A percentile compares a stretch with the other conserved stretches of the same genome.
Evolutionary conservation across 371 early-diverging fungal species (phyloP).

Genomic region (Nosema muscidifuracis): DNA sequence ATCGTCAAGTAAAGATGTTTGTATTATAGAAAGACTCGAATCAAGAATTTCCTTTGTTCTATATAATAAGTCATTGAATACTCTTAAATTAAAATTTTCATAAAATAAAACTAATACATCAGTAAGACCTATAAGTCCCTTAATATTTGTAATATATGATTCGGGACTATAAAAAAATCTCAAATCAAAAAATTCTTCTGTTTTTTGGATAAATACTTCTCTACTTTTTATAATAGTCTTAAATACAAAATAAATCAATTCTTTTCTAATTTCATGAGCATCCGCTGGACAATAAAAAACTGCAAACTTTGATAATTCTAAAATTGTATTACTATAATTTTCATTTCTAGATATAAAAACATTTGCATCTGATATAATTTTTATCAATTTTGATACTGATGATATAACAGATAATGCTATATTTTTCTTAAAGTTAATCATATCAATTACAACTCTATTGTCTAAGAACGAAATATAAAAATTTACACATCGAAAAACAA

Average conservation of each 20-base stretch:
- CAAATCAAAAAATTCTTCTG: constrained; percentile 23
- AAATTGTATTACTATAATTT: not conserved
- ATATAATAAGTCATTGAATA: not conserved
- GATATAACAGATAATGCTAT: constrained; percentile 8
- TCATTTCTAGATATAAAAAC: constrained; percentile 6
- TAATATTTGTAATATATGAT: not conserved
- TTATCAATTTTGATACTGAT: constrained; percentile 18
- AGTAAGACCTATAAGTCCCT: constrained; percentile 18
- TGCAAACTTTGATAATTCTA: constrained; percentile 14
- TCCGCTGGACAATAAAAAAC: constrained; percentile 27
- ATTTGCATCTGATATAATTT: constrained; percentile 11
- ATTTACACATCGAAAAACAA: constrained; percentile 10
- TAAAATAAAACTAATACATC: not conserved
- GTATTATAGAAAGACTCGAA: not conserved
- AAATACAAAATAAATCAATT: constrained; percentile 8
- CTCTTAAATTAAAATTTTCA: not conserved
- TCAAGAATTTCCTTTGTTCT: constrained; percentile 3
- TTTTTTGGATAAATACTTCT: constrained; percentile 14
- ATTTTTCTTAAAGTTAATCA: constrained; percentile 9
- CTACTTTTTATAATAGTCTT: constrained; percentile 10
- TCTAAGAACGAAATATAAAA: constrained; percentile 14
- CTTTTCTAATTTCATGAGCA: constrained; percentile 1
- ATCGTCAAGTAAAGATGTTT: not conserved
- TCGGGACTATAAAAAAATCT: constrained; percentile 28
- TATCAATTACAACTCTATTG: constrained; percentile 18